Evolutionary conservation across 2,329 filamentous ascomycete genomes (phyloP).

Genomic region (Hansfordia pulvinata): DNA sequence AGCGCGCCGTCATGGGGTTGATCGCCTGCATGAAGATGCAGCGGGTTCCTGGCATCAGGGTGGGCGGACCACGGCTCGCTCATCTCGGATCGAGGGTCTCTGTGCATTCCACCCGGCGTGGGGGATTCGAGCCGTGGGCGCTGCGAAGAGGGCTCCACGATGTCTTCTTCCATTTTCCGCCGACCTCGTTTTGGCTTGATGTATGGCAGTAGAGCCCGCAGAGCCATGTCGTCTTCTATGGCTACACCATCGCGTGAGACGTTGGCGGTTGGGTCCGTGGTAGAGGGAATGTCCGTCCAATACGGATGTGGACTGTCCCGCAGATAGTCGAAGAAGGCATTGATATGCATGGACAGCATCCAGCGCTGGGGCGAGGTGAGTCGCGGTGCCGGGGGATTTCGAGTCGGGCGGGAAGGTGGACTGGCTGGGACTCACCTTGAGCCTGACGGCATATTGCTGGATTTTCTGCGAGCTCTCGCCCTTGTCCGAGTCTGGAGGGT

Average conservation of each 20-base stretch:
- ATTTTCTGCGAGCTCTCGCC: slow-evolving; percentile 87
- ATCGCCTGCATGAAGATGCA: slow-evolving; percentile 22
- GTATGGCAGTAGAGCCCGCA: slow-evolving; percentile 72
- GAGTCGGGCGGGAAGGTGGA: slow-evolving; percentile 1
- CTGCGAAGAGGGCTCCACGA: slow-evolving; percentile 36
- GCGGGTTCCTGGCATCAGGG: slow-evolving; percentile 23
- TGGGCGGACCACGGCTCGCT: slow-evolving; percentile 36
- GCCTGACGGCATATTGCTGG: slow-evolving; percentile 81
- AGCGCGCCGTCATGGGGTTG: slow-evolving; percentile 21
- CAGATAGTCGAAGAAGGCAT: slow-evolving; percentile 88
- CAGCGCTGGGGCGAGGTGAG: slow-evolving; percentile 48
- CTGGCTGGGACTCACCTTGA: slow-evolving; percentile 66
- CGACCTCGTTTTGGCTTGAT: slow-evolving; percentile 49
- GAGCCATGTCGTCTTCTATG: slow-evolving; percentile 76
- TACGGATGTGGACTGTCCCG: slow-evolving; percentile 67
- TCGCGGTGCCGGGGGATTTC: background rate
- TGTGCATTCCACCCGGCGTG: slow-evolving; percentile 26
- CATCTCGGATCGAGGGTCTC: slow-evolving; percentile 37
- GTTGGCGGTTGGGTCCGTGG: slow-evolving; percentile 46
- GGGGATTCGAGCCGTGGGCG: slow-evolving; percentile 44
- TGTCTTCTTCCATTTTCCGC: slow-evolving; percentile 49
- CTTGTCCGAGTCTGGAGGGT: slow-evolving; percentile 67
- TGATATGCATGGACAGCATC: slow-evolving; percentile 94
- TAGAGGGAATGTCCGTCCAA: slow-evolving; percentile 60
- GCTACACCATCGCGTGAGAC: slow-evolving; percentile 68